Evolutionary conservation across 202 grass and related monocot species (phyloP).

Genomic region (Digitaria exilis): DNA sequence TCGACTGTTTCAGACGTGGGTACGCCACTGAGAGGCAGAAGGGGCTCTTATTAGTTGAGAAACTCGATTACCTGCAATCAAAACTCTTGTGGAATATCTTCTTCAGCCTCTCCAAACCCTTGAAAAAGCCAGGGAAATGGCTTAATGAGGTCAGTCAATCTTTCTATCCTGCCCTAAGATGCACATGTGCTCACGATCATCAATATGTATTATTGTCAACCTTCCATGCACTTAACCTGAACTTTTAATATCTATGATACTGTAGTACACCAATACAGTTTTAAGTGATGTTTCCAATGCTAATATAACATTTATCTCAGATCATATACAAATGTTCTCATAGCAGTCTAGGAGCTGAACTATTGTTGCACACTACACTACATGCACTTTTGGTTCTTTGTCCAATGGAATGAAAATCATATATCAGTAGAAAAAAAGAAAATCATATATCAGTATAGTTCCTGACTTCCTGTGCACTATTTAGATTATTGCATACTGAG

Average conservation of each 20-base stretch:
- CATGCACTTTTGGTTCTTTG: neutral
- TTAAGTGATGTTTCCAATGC: neutral
- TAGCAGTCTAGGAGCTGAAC: neutral
- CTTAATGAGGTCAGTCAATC: conserved; percentile 75
- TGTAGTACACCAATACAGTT: neutral
- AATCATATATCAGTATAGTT: neutral
- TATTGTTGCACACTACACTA: neutral
- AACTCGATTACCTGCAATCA: conserved; percentile 90
- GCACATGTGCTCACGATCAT: neutral
- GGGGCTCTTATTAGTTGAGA: conserved; percentile 80
- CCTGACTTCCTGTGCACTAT: neutral
- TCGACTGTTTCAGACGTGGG: conserved; percentile 60
- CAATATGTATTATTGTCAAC: neutral
- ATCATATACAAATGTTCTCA: neutral
- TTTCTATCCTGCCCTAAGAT: conserved; percentile 1
- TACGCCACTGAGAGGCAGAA: conserved; percentile 88
- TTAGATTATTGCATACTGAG: neutral
- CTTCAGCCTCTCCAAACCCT: conserved; percentile 74
- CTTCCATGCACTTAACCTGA: neutral
- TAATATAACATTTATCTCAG: neutral
- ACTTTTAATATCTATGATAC: too few species aligned
- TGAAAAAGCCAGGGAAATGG: conserved; percentile 70
- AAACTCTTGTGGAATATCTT: conserved; percentile 83
- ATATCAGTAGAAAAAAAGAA: too few species aligned
- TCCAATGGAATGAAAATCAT: neutral